Evolutionary conservation across 169 alveolate genomes (phyloP).

Genomic region (Plasmodium yoelii): DNA sequence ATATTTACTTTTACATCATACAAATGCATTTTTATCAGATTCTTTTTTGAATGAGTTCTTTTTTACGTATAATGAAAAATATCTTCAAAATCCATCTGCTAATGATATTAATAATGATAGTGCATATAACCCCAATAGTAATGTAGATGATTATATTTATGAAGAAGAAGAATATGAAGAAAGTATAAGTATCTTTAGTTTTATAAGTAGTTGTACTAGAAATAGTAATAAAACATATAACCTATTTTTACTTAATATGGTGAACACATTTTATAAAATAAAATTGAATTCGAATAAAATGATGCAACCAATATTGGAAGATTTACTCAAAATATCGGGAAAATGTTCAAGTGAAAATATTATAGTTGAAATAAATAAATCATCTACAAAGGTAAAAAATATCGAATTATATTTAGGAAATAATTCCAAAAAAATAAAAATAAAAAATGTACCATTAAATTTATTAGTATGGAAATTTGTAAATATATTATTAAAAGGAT

Average conservation of each 20-base stretch:
- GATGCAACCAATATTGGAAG: slow-evolving; percentile 19
- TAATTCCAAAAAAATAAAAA: slow-evolving; percentile 20
- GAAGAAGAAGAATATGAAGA: slow-evolving; percentile 8
- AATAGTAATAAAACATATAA: slow-evolving; percentile 14
- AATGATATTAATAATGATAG: background rate
- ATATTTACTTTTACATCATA: slow-evolving; percentile 21
- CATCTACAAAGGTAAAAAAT: slow-evolving; percentile 45
- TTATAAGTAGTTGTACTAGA: background rate
- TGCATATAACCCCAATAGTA: background rate
- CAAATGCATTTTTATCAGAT: slow-evolving; percentile 48
- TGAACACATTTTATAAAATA: slow-evolving; percentile 58
- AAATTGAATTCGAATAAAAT: slow-evolving; percentile 43
- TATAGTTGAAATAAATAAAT: slow-evolving; percentile 17
- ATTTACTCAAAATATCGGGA: slow-evolving; percentile 22
- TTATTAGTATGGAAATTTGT: slow-evolving; percentile 65
- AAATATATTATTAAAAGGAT: slow-evolving; percentile 55
- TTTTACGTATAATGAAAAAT: slow-evolving; percentile 42
- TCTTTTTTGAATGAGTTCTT: slow-evolving; percentile 56
- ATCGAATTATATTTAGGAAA: slow-evolving; percentile 29
- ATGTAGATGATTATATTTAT: slow-evolving; percentile 25
- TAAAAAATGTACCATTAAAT: slow-evolving; percentile 60
- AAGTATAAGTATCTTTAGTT: too few relatives aligned
- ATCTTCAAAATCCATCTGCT: background rate
- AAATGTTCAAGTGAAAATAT: slow-evolving; percentile 23
- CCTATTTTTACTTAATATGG: slow-evolving; percentile 48